phyloP scores from a whole-genome alignment of 2,329 filamentous ascomycete species.

The Teratosphaeria viscida region DNA sequence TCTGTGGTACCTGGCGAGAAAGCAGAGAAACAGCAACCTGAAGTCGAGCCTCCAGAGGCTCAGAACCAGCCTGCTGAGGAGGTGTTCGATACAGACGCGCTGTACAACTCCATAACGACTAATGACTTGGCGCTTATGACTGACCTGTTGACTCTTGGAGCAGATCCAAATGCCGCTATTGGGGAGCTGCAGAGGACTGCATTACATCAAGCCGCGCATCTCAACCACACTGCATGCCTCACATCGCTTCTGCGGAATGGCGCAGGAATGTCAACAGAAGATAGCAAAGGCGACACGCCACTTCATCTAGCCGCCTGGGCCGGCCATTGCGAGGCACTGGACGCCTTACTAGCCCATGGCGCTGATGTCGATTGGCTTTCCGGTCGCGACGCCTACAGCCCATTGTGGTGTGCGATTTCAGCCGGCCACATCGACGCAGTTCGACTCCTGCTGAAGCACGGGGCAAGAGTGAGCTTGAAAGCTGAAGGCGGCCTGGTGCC shows the following conservation, averaged over 20 bases:
- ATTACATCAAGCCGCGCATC: conserved; percentile 19
- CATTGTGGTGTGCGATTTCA: conserved; percentile 21
- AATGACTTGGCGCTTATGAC: conserved; percentile 11
- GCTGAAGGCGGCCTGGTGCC: conserved; percentile 13
- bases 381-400: conserved; percentile 20
- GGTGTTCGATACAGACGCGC: conserved; percentile 8
- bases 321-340: conserved; percentile 18
- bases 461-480: conserved; percentile 16
- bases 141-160: conserved; percentile 10
- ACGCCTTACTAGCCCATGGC: conserved; percentile 13
- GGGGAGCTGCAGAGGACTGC: conserved; percentile 19
- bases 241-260: conserved; percentile 13
- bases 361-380: conserved; percentile 19
- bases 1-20: conserved; percentile 7
- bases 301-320: conserved; percentile 21
- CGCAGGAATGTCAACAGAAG: conserved; percentile 13
- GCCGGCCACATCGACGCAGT: conserved; percentile 18
- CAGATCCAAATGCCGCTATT: conserved; percentile 8
- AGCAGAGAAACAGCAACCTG: conserved; percentile 6
- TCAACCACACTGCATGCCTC: conserved; percentile 14
- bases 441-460: conserved; percentile 16
- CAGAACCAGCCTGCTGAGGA: conserved; percentile 6
- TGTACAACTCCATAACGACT: conserved; percentile 14
- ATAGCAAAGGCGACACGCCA: conserved; percentile 19
- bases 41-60: conserved; percentile 2